Percentiles rank a stretch among this genome's conserved stretches.
These are phyloP conservation scores for Blastocladiella emersonii DNA, from an alignment of 371 early-diverging fungal genomes.

Conservation along the genomic window DNA sequence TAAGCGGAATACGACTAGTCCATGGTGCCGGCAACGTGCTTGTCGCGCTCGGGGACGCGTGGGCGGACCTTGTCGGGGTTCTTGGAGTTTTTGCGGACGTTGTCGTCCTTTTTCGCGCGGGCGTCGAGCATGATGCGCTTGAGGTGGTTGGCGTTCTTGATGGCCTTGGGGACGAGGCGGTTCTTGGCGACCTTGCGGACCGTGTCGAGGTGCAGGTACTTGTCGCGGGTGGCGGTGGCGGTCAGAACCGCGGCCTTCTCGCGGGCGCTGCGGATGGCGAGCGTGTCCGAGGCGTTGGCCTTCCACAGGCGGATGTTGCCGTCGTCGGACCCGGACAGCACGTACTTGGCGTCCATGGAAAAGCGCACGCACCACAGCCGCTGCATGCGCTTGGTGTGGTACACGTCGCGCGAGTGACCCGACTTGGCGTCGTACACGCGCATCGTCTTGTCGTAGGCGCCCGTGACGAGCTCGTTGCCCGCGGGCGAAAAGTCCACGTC, in stretches of 20 bases:
- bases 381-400: constrained; percentile 98
- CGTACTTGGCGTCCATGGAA: constrained; percentile 87
- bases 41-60: constrained; percentile 60
- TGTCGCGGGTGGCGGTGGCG: constrained; percentile 74
- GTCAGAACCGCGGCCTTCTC: constrained; percentile 75
- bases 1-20: too few relatives aligned
- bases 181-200: constrained; percentile 66
- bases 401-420: constrained; percentile 86
- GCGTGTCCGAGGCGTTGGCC: constrained; percentile 75
- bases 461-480: constrained; percentile 91
- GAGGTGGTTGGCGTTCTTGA: constrained; percentile 56
- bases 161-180: constrained; percentile 66
- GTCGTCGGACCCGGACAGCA: constrained; percentile 97
- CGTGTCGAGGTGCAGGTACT: constrained; percentile 86
- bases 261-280: constrained; percentile 50
- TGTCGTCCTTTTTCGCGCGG: constrained; percentile 68
- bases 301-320: constrained; percentile 98
- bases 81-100: constrained; percentile 55
- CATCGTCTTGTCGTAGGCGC: constrained; percentile 89
- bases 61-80: constrained; percentile 37
- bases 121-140: constrained; percentile 71
- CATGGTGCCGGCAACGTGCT: constrained; percentile 45
- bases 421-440: constrained; percentile 65
- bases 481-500: constrained; percentile 97
- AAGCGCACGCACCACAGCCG: constrained; percentile 82